Evolutionary conservation across 345 rosid genomes (phyloP).

Genomic region (Schrenkiella parvula): DNA sequence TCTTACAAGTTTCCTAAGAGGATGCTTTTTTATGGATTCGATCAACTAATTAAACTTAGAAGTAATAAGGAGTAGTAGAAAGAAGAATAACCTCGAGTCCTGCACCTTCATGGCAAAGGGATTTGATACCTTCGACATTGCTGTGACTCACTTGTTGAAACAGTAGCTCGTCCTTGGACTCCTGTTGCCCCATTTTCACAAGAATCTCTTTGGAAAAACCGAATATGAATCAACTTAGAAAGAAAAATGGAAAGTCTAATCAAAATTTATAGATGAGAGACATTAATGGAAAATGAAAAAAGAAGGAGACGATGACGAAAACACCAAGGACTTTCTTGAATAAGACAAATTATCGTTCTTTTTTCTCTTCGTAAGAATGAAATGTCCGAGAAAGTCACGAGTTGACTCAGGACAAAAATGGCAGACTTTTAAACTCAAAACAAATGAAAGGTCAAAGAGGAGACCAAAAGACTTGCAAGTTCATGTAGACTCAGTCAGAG

Average conservation of each 20-base stretch:
- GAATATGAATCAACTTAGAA: neutral
- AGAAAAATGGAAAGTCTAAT: too few relatives aligned
- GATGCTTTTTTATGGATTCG: neutral
- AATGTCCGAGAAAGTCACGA: neutral
- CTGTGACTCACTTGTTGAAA: slow-evolving; percentile 61
- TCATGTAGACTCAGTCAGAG: too few relatives aligned
- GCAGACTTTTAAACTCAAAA: neutral
- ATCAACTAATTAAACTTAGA: neutral
- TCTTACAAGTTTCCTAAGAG: neutral
- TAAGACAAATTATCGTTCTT: neutral
- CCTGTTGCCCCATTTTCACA: slow-evolving; percentile 1
- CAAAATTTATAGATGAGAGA: neutral
- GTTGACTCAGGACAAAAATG: neutral
- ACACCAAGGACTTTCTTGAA: neutral
- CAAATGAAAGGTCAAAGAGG: too few relatives aligned
- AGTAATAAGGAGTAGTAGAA: neutral
- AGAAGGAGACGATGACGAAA: neutral
- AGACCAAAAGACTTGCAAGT: too few relatives aligned
- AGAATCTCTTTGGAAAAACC: neutral
- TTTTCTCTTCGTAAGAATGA: neutral
- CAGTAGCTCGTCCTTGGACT: slow-evolving; percentile 62
- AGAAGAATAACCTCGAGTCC: slow-evolving; percentile 57
- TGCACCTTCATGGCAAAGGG: slow-evolving; percentile 66
- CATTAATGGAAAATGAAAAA: neutral
- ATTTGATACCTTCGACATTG: slow-evolving; percentile 60